phyloP scores from a whole-genome alignment of 148 eudicot species.

The Silene latifolia region DNA sequence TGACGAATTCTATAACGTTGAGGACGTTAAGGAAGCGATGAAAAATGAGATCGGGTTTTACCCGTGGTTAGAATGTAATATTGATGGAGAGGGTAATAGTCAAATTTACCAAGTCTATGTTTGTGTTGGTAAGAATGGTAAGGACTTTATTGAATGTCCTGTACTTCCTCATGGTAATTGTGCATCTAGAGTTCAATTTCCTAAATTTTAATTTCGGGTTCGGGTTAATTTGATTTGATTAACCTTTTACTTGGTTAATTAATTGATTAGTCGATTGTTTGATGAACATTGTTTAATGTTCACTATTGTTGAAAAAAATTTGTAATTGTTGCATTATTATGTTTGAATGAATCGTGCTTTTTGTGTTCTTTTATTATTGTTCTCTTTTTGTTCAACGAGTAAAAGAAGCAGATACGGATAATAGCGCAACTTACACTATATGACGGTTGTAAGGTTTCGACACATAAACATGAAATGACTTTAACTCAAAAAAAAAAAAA shows the following conservation, averaged over 20 bases:
- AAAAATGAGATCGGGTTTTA: slow-evolving; percentile 37
- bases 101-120: slow-evolving; percentile 77
- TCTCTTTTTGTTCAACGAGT: too few relatives aligned
- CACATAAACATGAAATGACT: too few relatives aligned
- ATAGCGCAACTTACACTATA: too few relatives aligned
- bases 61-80: slow-evolving; percentile 74
- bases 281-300: not conserved
- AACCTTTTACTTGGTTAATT: not conserved
- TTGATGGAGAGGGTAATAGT: slow-evolving; percentile 50
- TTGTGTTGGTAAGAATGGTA: slow-evolving; percentile 37
- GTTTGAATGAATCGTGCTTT: not conserved
- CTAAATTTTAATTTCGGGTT: slow-evolving; percentile 38
- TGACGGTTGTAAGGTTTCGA: too few relatives aligned
- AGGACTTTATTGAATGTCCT: slow-evolving; percentile 32
- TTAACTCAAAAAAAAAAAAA: too few relatives aligned
- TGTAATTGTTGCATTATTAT: not conserved
- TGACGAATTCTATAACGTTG: slow-evolving; percentile 52
- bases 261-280: not conserved
- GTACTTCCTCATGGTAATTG: slow-evolving; percentile 44
- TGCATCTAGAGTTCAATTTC: slow-evolving; percentile 44
- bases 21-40: slow-evolving; percentile 52
- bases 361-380: not conserved
- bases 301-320: not conserved
- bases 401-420: too few relatives aligned
- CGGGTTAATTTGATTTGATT: not conserved